Percentiles rank a stretch among this genome's conserved stretches.
phyloP scores from a whole-genome alignment of 169 alveolate species.

The Plasmodium falciparum region DNA sequence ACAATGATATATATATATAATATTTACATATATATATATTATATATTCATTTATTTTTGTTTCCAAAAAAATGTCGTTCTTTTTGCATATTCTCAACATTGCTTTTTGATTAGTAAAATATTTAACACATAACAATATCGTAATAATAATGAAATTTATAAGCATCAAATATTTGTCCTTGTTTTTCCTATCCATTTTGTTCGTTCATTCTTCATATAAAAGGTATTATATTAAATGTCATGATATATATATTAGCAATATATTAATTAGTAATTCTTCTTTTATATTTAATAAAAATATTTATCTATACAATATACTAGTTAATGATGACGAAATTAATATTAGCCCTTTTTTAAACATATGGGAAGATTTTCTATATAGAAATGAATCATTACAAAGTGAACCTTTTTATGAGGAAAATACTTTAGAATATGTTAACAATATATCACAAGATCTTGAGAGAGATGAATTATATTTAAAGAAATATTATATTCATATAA shows the following conservation, averaged over 20 bases:
- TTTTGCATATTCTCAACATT: too few species aligned
- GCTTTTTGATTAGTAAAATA: too few species aligned
- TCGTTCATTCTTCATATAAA: conserved; percentile 10
- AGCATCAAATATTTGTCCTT: too few species aligned
- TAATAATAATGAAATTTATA: too few species aligned
- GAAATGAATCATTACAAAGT: conserved; percentile 27
- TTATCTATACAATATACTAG: conserved; percentile 19
- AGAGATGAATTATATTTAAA: conserved; percentile 26
- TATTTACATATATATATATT: too few species aligned
- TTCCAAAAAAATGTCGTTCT: too few species aligned
- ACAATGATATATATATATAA: too few species aligned
- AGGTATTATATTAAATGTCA: background rate
- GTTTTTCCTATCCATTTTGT: background rate
- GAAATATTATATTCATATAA: conserved; percentile 26
- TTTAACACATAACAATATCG: too few species aligned
- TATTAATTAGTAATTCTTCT: conserved; percentile 16
- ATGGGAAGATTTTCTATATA: conserved; percentile 43
- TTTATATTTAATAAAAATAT: conserved; percentile 22
- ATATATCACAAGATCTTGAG: background rate
- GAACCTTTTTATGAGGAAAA: conserved; percentile 28
- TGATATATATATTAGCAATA: conserved; percentile 35
- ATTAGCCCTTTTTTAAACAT: conserved; percentile 39
- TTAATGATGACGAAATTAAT: conserved; percentile 23
- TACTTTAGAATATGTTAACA: conserved; percentile 14
- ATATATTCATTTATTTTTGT: too few species aligned